These are phyloP conservation scores for Debaryomyces subglobosus DNA, from an alignment of 1,139 yeast genomes.

Conservation along the genomic window DNA sequence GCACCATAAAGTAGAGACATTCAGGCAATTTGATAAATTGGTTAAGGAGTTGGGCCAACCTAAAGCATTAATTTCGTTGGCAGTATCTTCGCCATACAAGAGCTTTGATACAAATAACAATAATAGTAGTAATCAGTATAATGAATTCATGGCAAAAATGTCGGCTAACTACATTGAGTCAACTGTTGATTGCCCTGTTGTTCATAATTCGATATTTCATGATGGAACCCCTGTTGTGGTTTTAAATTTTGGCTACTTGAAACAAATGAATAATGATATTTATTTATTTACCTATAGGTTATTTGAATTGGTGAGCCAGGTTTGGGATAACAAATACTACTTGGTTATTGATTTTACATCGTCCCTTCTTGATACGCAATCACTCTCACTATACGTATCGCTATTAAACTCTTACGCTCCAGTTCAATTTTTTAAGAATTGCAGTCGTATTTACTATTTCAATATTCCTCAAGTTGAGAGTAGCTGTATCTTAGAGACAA, in stretches of 20 bases:
- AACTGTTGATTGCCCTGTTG: constrained; percentile 47
- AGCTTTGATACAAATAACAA: constrained; percentile 43
- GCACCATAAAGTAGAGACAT: constrained; percentile 29
- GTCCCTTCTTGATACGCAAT: constrained; percentile 34
- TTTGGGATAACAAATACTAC: constrained; percentile 73
- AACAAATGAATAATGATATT: constrained; percentile 48
- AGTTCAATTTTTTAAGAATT: constrained; percentile 53
- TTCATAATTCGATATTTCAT: constrained; percentile 64
- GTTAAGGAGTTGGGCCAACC: constrained; percentile 43
- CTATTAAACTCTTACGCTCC: constrained; percentile 49
- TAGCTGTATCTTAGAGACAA: constrained; percentile 33
- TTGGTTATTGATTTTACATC: constrained; percentile 73
- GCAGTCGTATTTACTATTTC: constrained; percentile 59
- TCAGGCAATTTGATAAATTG: constrained; percentile 32
- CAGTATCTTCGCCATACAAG: constrained; percentile 55
- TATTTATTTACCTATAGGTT: constrained; percentile 63
- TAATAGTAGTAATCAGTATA: constrained; percentile 54
- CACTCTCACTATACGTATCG: constrained; percentile 31
- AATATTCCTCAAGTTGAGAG: constrained; percentile 57
- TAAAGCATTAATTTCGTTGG: constrained; percentile 49
- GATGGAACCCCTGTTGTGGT: constrained; percentile 78
- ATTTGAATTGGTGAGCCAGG: constrained; percentile 68
- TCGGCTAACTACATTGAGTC: constrained; percentile 56
- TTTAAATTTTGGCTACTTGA: constrained; percentile 50
- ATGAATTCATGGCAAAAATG: constrained; percentile 76